Conservation (phyloP, 2,329 filamentous ascomycete species). For the Colletotrichum godetiae region DNA sequence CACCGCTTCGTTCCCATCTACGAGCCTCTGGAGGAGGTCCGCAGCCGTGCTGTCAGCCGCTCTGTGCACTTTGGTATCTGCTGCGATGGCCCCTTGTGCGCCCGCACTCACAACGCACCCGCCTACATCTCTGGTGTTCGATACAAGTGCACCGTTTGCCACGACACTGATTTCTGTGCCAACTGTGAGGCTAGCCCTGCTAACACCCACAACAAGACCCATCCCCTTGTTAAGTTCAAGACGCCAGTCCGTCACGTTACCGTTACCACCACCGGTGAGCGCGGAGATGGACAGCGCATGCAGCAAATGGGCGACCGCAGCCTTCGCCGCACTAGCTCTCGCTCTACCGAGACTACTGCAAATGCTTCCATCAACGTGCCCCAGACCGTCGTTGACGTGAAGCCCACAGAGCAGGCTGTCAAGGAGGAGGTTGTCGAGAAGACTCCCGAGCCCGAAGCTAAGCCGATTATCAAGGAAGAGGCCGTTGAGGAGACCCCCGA, state of each 20-base stretch:
- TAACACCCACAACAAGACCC: constrained; percentile 92
- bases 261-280: constrained; percentile 86
- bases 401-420: constrained; percentile 65
- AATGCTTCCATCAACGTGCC: constrained; percentile 64
- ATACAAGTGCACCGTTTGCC: constrained; percentile 97
- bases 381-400: constrained; percentile 79
- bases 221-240: constrained; percentile 97
- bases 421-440: constrained; percentile 41
- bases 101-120: constrained; percentile 60
- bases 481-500: constrained; percentile 39
- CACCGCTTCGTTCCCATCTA: constrained; percentile 94
- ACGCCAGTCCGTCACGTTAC: constrained; percentile 89
- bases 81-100: constrained; percentile 94
- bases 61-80: constrained; percentile 84
- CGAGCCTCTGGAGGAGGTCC: constrained; percentile 67
- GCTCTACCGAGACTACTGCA: constrained; percentile 63
- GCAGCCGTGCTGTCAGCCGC: constrained; percentile 52
- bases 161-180: constrained; percentile 95
- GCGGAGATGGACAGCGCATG: constrained; percentile 73
- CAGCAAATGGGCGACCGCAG: constrained; percentile 77
- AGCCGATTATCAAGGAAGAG: constrained; percentile 27
- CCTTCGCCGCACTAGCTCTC: constrained; percentile 52
- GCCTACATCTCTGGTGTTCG: constrained; percentile 85
- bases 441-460: constrained; percentile 38
- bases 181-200: constrained; percentile 89